Base-by-base conservation (phyloP, 805 yeast species). In the Scheffersomyces spartinae region DNA sequence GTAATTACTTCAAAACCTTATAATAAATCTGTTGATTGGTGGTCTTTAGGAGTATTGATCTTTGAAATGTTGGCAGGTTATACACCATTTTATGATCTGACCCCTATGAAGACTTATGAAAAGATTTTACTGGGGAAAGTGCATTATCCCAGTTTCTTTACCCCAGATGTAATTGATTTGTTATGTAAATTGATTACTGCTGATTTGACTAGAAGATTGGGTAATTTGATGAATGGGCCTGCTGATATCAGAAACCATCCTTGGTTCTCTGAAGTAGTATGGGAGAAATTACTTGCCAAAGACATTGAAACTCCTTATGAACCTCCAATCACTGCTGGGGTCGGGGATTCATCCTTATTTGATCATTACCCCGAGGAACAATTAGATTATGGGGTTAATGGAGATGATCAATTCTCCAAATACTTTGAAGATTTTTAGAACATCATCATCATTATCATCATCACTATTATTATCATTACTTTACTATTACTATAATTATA, bases 281-380 rank as follows among this genome's bases (percentile, higher is more conserved):
- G 77, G 77, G 74, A 68, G 34, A 59, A 71, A 34, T 52, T 71
- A 20, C 47, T 71, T 33, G 47, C 62, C 18, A 61, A 71, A 32
- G 74, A 70, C 40, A 71, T 71, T 20, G 77, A 71, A 37, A 70
- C 77, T 12, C 77, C 77, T 2, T 71, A 71, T 40, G 77, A 71
- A 45, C 77, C 77, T 22, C 74, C 74, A 11, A 71, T 71, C 34
- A 70, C 74, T 4, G 65, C 71, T 6, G 76, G 76, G 17, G 72
- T 70, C n/a, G 77, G 77, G 24, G 77, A 71, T 39, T 62, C 74
- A 24, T 45, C 63, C 23, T 42, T 43, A 33, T 47, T 47, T 29
- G 67, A 60, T 35, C 59, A 59, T 35, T 61, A 61, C 30, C 66
- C 66, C 6, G 67, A 60, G 42, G 67, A 61, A 27, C 51, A 50